Evolutionary conservation across 2,329 filamentous ascomycete species (phyloP).

Genomic region (Triangularia verruculosa): DNA sequence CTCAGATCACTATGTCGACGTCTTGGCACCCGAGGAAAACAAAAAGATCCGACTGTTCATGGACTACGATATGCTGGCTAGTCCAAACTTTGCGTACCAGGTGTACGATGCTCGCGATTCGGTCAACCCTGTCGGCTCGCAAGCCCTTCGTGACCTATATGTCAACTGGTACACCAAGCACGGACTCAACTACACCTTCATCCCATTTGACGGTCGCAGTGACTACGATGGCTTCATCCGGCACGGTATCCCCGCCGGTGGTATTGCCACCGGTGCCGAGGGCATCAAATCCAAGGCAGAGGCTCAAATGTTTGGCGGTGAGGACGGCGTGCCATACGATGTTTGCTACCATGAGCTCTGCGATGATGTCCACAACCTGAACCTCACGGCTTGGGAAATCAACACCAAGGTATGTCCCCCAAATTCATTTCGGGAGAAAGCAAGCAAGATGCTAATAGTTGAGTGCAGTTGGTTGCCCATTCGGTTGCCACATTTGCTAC

Average conservation of each 20-base stretch:
- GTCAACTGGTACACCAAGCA: conserved; percentile 62
- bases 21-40: conserved; percentile 57
- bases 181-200: conserved; percentile 64
- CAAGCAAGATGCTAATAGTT: background rate
- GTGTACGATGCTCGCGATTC: conserved; percentile 71
- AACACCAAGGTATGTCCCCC: conserved; percentile 54
- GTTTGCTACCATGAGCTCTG: conserved; percentile 61
- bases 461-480: conserved; percentile 60
- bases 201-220: conserved; percentile 73
- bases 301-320: conserved; percentile 65
- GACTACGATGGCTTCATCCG: conserved; percentile 78
- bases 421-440: background rate
- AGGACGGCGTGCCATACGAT: conserved; percentile 59
- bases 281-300: conserved; percentile 70
- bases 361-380: conserved; percentile 57
- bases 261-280: conserved; percentile 75
- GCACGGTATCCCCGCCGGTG: conserved; percentile 69
- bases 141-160: conserved; percentile 66
- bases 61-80: conserved; percentile 70
- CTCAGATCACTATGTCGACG: conserved; percentile 59
- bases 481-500: conserved; percentile 67
- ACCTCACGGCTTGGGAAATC: conserved; percentile 57
- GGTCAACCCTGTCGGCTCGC: conserved; percentile 67
- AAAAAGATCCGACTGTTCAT: conserved; percentile 62
- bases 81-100: conserved; percentile 63